Evolutionary conservation across 1,284 basidiomycete genomes (phyloP).

Genomic region (Cerrena zonata): DNA sequence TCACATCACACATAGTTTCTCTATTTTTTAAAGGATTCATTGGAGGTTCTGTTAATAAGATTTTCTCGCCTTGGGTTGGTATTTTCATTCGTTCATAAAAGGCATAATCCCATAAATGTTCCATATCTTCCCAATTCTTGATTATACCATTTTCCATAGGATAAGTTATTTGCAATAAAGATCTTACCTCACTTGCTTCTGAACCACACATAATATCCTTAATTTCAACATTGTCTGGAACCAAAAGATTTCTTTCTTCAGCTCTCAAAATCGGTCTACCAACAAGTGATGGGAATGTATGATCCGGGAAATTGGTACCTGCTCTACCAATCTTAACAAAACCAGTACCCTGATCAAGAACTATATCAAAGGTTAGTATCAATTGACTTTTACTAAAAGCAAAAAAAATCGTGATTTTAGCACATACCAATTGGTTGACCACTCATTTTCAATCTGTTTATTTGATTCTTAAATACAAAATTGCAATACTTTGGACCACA

Average conservation of each 20-base stretch:
- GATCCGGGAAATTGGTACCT: conserved; percentile 96
- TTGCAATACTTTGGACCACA: too few species aligned
- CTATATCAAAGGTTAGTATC: too few species aligned
- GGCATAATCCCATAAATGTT: conserved; percentile 96
- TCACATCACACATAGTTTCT: conserved; percentile 93
- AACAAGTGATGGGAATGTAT: conserved; percentile 89
- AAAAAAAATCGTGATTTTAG: too few species aligned
- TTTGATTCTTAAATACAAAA: too few species aligned
- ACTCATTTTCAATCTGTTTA: too few species aligned
- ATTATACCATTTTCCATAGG: conserved; percentile 99
- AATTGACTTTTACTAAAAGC: too few species aligned
- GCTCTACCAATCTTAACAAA: conserved; percentile 98
- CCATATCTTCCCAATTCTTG: conserved; percentile 99
- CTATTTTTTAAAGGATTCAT: conserved; percentile 97
- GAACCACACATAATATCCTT: conserved; percentile 98
- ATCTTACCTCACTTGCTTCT: conserved; percentile 90
- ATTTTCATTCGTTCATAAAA: conserved; percentile 93
- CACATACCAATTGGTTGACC: too few species aligned
- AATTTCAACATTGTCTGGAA: conserved; percentile 75
- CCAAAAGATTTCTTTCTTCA: conserved; percentile 93
- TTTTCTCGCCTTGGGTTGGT: conserved; percentile 83
- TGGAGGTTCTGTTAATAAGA: conserved; percentile 96
- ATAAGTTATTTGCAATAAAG: conserved; percentile 93
- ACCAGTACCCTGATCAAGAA: too few species aligned
- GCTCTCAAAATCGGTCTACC: conserved; percentile 94